Percentiles rank a stretch among this genome's conserved stretches.
Evolutionary conservation across 75 land plant species (phyloP).

Genomic region (Isoetes taiwanensis): DNA sequence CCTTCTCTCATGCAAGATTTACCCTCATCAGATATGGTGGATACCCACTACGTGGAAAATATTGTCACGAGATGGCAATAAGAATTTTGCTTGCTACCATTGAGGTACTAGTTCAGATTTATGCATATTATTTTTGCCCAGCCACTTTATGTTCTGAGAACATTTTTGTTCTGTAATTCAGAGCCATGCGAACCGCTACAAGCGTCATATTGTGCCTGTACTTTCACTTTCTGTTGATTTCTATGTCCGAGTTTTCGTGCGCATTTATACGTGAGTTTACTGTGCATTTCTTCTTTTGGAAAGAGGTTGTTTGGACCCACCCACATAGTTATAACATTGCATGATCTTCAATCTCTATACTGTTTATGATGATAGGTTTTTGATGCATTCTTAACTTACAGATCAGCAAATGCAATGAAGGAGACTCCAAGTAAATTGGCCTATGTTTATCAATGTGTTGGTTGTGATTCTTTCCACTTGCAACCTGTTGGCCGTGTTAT

Average conservation of each 20-base stretch:
- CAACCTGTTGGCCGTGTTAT: constrained; percentile 76
- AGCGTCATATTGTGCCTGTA: constrained; percentile 85
- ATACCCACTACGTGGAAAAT: constrained; percentile 78
- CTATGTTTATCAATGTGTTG: constrained; percentile 91
- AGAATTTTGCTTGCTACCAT: constrained; percentile 88
- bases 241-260: constrained; percentile 93
- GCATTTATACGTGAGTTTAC: constrained; percentile 77
- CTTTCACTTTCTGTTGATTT: constrained; percentile 93
- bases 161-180: constrained; percentile 15
- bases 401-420: constrained; percentile 93
- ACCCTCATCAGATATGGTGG: constrained; percentile 64
- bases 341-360: not conserved
- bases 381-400: constrained; percentile 17
- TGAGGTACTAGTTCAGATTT: constrained; percentile 45
- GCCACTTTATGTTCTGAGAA: not conserved
- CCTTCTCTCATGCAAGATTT: not conserved
- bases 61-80: constrained; percentile 99
- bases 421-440: constrained; percentile 84
- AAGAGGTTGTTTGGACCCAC: not conserved
- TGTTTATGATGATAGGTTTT: not conserved
- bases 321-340: not conserved
- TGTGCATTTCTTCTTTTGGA: not conserved
- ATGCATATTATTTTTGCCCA: not conserved
- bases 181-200: constrained; percentile 99
- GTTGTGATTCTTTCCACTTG: constrained; percentile 94